A percentile compares a stretch with the other conserved stretches of the same genome.
These are phyloP conservation scores for Rhododendron kiyosumense DNA, from an alignment of 148 eudicot genomes.

Conservation along the genomic window DNA sequence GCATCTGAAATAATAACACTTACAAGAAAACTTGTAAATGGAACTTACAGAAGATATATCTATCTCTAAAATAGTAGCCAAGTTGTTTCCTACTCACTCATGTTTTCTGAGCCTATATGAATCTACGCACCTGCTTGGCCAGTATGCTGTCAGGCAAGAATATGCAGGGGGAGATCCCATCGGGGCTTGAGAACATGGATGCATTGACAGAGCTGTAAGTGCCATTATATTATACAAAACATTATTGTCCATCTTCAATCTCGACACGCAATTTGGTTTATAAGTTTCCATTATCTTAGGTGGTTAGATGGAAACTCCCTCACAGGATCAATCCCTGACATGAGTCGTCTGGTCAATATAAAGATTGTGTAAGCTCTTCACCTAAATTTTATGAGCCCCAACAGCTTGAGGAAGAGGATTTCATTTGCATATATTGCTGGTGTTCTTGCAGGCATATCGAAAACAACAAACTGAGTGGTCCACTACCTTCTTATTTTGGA, in stretches of 20 bases:
- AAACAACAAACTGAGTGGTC: slow-evolving; percentile 71
- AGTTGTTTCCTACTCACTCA: neutral
- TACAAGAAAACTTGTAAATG: neutral
- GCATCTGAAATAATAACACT: neutral
- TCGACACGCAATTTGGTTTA: slow-evolving; percentile 1
- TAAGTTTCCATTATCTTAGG: slow-evolving; percentile 21
- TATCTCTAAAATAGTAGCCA: neutral
- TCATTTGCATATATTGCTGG: neutral
- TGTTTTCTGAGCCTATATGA: neutral
- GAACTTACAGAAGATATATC: neutral
- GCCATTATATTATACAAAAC: neutral
- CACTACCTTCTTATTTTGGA: slow-evolving; percentile 73
- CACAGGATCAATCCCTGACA: slow-evolving; percentile 21
- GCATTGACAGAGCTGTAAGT: slow-evolving; percentile 82
- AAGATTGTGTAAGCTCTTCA: slow-evolving; percentile 52
- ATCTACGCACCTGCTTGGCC: slow-evolving; percentile 24
- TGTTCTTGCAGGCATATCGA: slow-evolving; percentile 76
- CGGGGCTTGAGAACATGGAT: slow-evolving; percentile 72
- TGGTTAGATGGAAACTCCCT: slow-evolving; percentile 33
- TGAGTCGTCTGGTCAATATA: slow-evolving; percentile 18
- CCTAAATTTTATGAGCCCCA: slow-evolving; percentile 5
- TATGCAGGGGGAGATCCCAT: slow-evolving; percentile 61
- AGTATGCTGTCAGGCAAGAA: slow-evolving; percentile 70
- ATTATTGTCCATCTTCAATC: neutral
- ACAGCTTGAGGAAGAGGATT: slow-evolving; percentile 4